Conservation (phyloP, 2,329 filamentous ascomycete species). For the Phyllosticta paracitricarpa region DNA sequence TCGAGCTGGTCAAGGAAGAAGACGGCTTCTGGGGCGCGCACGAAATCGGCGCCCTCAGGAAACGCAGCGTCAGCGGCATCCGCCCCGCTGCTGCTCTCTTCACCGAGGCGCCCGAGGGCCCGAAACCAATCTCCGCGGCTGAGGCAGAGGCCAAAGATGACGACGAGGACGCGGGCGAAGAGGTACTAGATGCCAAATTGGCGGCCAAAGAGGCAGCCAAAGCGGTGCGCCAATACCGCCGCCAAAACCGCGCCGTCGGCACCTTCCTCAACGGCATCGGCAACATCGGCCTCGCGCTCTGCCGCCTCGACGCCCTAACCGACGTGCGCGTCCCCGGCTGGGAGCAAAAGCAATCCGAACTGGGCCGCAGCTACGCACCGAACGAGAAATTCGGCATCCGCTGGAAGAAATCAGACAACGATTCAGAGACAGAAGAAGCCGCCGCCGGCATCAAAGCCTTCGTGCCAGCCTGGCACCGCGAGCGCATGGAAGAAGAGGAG, state of each 20-base stretch:
- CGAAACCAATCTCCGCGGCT: constrained; percentile 28
- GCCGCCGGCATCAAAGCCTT: constrained; percentile 46
- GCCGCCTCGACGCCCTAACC: constrained; percentile 85
- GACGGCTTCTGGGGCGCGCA: constrained; percentile 32
- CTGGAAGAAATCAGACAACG: constrained; percentile 9
- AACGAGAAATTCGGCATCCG: constrained; percentile 42
- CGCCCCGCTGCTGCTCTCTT: constrained; percentile 17
- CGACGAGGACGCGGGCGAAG: neutral
- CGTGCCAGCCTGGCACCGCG: constrained; percentile 64
- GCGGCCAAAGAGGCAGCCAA: constrained; percentile 60
- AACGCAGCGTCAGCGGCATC: neutral
- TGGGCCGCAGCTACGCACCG: constrained; percentile 46
- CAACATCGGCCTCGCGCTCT: constrained; percentile 78
- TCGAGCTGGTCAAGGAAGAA: constrained; percentile 2
- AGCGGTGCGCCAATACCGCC: neutral
- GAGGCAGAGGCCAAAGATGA: constrained; percentile 26
- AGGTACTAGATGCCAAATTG: constrained; percentile 28
- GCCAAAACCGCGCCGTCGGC: neutral
- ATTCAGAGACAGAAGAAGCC: neutral
- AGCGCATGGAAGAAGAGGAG: constrained; percentile 26
- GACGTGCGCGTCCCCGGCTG: constrained; percentile 60
- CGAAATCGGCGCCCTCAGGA: constrained; percentile 39
- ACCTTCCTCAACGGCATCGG: constrained; percentile 56
- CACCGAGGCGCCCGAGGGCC: constrained; percentile 36
- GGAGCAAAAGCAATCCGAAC: constrained; percentile 25